Percentiles rank a stretch among this genome's conserved stretches.
phyloP scores from a whole-genome alignment of 1,284 basidiomycete genomes.

The Puccinia novopanici region DNA sequence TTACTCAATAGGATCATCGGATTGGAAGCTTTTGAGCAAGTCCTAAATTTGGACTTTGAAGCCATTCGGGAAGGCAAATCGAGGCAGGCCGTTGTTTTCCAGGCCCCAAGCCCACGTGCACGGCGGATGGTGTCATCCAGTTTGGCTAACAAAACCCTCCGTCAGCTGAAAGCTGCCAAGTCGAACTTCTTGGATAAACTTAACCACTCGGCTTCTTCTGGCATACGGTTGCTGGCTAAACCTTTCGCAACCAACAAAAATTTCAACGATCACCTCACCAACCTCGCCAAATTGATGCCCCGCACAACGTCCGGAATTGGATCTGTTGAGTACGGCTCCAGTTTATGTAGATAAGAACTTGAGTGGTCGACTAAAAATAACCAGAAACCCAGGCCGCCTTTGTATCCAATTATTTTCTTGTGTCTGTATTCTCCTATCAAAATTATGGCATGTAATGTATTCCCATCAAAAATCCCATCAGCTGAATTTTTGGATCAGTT shows the following conservation, averaged over 20 bases:
- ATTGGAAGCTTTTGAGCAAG: conserved; percentile 17
- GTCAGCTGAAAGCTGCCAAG: conserved; percentile 5
- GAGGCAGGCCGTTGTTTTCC: not conserved
- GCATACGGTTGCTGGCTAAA: not conserved
- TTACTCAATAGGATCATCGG: conserved; percentile 16
- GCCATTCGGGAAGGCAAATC: conserved; percentile 3
- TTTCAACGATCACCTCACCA: not conserved
- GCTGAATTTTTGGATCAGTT: too few species aligned
- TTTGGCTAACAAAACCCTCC: not conserved
- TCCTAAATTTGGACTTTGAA: conserved; percentile 6
- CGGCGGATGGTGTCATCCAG: conserved; percentile 1
- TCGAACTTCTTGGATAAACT: conserved; percentile 22
- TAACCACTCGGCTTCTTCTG: not conserved
- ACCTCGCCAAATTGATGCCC: not conserved
- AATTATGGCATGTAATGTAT: not conserved
- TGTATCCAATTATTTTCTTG: not conserved
- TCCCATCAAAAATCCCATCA: too few species aligned
- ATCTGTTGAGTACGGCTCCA: not conserved
- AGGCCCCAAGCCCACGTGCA: not conserved
- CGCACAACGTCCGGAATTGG: not conserved
- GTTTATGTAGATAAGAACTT: not conserved
- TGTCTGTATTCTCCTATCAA: not conserved
- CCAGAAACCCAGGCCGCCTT: not conserved
- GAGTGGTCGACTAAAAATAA: not conserved
- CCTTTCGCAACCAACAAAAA: not conserved